Base-by-base conservation (phyloP, 495 filamentous ascomycete species). In the Bacidia rubella region DNA sequence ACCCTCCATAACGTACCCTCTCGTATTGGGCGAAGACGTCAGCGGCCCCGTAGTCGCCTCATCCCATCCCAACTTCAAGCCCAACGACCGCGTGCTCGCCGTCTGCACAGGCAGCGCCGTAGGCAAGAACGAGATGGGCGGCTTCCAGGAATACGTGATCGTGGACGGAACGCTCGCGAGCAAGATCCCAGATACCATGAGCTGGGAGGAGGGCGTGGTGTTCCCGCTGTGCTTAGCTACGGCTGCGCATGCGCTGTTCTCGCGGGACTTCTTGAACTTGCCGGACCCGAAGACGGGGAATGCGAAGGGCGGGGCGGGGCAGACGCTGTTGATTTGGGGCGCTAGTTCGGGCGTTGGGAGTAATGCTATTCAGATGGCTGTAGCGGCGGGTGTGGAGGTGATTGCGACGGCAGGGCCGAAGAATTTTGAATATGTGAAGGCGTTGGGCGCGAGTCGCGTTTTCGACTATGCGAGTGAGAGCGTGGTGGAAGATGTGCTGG, bases 181-280 rank as follows among this genome's bases (percentile, higher is more conserved):
- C 7, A 41, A 47, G 22, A 63, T 80, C 20, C 74, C 77, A 0
- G 64, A 65, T 20, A 47, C 54, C 20, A 57, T 78, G 22, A 47
- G 65, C 12, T 73, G 68, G 47, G 65, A 62, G 5, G 57, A 66
- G 12, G 75, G 69, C 10, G 62, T 58, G 3, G 74, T 77, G 2
- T 61, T 79, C 3, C 74, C 75, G 1, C 62, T 76, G 12, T 63
- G 62, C 1, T 53, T 74, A 23, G 66, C 68, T 0, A 79, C 77
- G 1, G 73, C 76, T 11, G 64, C 70, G 1, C 63, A 59, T 21
- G 71, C 65, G 0, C 61, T 80, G 19, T 77, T 69, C 54, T 59
- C 63, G 29, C 57, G 67, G 17, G 60, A 60, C 27, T 58, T 67
- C 29, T 66, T 77, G 3, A 63, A 55, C 1, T 45, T 63, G 39